Evolutionary conservation across 1,139 yeast genomes (phyloP), one percentile per base, ranked within the genome.

Genomic region (Nematodospora anomalae): DNA sequence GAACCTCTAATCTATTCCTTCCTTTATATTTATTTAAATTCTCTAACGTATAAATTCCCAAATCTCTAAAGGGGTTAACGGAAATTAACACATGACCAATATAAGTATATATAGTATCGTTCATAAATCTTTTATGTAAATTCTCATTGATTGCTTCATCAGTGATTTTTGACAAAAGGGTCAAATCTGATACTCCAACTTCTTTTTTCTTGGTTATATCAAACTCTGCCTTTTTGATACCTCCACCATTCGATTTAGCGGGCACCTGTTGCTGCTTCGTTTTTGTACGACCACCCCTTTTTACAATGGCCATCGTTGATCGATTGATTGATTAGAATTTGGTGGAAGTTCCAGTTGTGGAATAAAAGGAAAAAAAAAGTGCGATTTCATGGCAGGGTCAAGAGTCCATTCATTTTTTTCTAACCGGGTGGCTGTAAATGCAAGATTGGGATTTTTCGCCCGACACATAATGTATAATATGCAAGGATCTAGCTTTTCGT

Each of bases 161-260:
- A 32, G 92, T 76, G 52, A 94, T 92, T 47, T 84, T 85, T 22
- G 95, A 83, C 44, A 94, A 70, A 43, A 94, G 70, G 0, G 98
- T 94, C 57, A 94, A 72, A 62, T 94, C 99, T 32, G 95, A 83
- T 4, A 94, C 97, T 35, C 99, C 98, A 13, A 92, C 98, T 60
- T 92, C 97, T 61, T 89, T 88, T 74, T 88, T 88, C 64, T 89
- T 89, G 38, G 82, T 72, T 31, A 84, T 65, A 55, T 94, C 98
- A 57, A 89, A 92, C 33, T 89, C 86, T 14, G 97, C 97, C 66
- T 92, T 92, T 57, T 87, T 83, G 52, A 90, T 86, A 37, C 79
- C 80, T n/a, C 34, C 38, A 10, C 47, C 47, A 23, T 42, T 44
- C 28, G 77, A 66, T 45, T 80, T 72, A 44, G 74, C 75, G 3